These are phyloP conservation scores for Carallia pectinifolia DNA, from an alignment of 345 rosid species.

Conservation along the genomic window DNA sequence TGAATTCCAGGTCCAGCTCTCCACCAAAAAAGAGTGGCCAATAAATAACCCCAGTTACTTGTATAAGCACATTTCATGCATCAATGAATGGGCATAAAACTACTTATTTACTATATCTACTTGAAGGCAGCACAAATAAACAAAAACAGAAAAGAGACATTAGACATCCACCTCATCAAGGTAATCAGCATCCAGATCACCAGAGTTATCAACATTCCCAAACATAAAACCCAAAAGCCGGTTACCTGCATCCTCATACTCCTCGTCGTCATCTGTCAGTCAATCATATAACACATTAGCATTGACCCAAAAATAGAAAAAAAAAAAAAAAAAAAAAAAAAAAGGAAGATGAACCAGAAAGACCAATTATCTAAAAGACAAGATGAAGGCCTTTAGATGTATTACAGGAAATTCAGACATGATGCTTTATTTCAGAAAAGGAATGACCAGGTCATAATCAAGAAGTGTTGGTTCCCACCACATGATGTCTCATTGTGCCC, in stretches of 20 bases:
- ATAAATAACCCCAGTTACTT: too few species aligned
- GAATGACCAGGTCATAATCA: not conserved
- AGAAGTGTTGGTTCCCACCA: too few species aligned
- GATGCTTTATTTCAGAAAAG: not conserved
- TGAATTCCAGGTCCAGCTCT: too few species aligned
- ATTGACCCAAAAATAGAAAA: not conserved
- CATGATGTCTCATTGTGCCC: too few species aligned
- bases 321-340: not conserved
- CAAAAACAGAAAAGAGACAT: not conserved
- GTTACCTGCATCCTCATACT: conserved; percentile 77
- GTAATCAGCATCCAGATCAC: conserved; percentile 96
- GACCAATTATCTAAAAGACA: not conserved
- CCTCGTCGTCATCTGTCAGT: conserved; percentile 70
- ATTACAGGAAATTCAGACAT: not conserved
- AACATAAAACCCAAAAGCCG: conserved; percentile 89
- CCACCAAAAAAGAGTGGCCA: too few species aligned
- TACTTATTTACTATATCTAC: not conserved
- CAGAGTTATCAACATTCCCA: conserved; percentile 92
- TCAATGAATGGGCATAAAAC: not conserved
- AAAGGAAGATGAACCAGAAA: not conserved
- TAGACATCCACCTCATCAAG: conserved; percentile 74
- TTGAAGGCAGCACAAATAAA: not conserved
- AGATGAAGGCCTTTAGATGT: not conserved
- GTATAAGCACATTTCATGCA: not conserved
- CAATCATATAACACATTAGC: conserved; percentile 1